Base-by-base conservation (phyloP, 208 protist genomes). In the Leishmania mexicana region DNA sequence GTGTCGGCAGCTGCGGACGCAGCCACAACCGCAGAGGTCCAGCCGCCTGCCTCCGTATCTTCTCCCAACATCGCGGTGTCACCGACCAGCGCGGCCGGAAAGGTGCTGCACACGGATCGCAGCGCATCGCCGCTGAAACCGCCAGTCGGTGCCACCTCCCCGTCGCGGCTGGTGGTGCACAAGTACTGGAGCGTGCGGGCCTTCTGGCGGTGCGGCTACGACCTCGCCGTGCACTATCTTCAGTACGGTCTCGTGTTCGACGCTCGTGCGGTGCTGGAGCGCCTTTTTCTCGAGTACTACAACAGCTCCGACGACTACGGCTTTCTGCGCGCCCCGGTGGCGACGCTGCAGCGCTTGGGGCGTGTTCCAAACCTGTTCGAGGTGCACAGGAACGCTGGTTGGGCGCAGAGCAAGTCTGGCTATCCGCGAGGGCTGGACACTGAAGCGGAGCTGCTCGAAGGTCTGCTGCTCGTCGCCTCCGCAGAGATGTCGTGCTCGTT, bases 221-320 rank as follows among this genome's bases (percentile, higher is more conserved):
- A 94, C 49, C 83, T 97, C 17, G 87, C 84, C 5, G 75, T 89
- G 83, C 91, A 96, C 76, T 95, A 91, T 82, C 83, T 97, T 42
- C 93, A 94, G 77, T 96, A 95, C 86, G 92, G 95, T 15, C 79
- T 87, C 45, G 84, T 96, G 24, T 73, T 79, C 38, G 89, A 95
- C 40, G 93, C 91, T 6, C 85, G 83, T 49, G 79, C n/a, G 17
- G 71, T 90, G 17, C 89, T 93, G 65, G 62, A 88, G 49, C 62
- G 74, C 6, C 84, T 96, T 54, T 96, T 92, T 81, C 68, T 89
- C n/a, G 85, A 93, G 74, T 97, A 97, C 86, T 96, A 93, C 83
- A 95, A 96, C 87, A 90, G 90, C 84, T 96, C 95, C 3, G 95
- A 97, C 42, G 93, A 97, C 83, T 97, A 93, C 76, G 71, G 28